Evolutionary conservation across 2,329 filamentous ascomycete species (phyloP).

Genomic region (Exophiala xenobiotica): DNA sequence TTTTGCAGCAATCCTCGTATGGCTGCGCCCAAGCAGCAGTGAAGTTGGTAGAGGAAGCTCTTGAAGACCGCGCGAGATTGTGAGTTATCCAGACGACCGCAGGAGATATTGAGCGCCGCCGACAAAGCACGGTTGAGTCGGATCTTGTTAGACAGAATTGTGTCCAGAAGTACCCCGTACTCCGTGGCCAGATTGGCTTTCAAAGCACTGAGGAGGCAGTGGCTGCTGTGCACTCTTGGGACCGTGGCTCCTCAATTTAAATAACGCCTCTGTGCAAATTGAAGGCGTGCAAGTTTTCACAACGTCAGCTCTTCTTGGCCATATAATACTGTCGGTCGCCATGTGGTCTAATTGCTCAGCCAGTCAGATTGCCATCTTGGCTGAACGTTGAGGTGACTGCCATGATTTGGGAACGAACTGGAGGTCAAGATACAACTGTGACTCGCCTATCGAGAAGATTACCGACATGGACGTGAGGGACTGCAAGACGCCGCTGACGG

Average conservation of each 20-base stretch:
- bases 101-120: too few relatives aligned
- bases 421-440: not conserved
- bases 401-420: not conserved
- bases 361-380: not conserved
- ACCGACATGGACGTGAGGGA: slow-evolving; percentile 13
- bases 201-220: not conserved
- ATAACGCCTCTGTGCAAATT: too few relatives aligned
- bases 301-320: not conserved
- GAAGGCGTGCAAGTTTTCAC: too few relatives aligned
- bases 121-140: too few relatives aligned
- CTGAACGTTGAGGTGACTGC: not conserved
- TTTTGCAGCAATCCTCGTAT: slow-evolving; percentile 65
- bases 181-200: not conserved
- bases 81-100: too few relatives aligned
- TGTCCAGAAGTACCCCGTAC: not conserved
- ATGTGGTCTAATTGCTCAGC: not conserved
- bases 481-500: slow-evolving; percentile 10
- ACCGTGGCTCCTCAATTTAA: too few relatives aligned
- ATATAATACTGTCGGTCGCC: not conserved
- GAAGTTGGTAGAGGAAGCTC: slow-evolving; percentile 61
- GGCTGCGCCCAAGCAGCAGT: slow-evolving; percentile 68
- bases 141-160: not conserved
- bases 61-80: slow-evolving; percentile 30
- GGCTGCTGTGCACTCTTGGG: not conserved
- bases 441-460: slow-evolving; percentile 24